Conservation (phyloP, 495 filamentous ascomycete genomes). For the Aspergillus homomorphus region DNA sequence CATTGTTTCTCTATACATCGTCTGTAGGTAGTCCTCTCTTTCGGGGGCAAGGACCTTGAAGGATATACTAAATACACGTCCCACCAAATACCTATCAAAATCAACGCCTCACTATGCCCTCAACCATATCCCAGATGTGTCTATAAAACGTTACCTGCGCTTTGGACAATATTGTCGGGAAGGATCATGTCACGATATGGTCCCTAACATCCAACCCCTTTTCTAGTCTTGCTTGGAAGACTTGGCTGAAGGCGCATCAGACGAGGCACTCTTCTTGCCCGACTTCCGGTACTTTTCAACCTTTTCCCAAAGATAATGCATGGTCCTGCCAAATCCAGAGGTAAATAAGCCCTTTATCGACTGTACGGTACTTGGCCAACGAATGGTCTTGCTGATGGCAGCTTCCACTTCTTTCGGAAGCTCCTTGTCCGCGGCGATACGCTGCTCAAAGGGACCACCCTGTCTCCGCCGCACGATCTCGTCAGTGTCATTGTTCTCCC, state of each 20-base stretch:
- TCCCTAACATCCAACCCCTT: constrained; percentile 4
- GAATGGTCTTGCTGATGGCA: constrained; percentile 80
- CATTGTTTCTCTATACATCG: neutral
- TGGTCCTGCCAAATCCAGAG: constrained; percentile 62
- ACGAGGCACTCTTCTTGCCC: constrained; percentile 21
- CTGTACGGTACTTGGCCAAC: constrained; percentile 86
- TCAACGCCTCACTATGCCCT: constrained; percentile 22
- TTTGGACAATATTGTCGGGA: neutral
- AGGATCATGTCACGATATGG: constrained; percentile 2
- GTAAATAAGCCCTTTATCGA: constrained; percentile 78
- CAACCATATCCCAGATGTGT: constrained; percentile 3
- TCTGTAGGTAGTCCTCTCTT: neutral
- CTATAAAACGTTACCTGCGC: constrained; percentile 7
- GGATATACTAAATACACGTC: constrained; percentile 10
- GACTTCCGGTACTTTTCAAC: constrained; percentile 58
- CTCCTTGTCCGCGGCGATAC: constrained; percentile 69
- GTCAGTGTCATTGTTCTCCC: constrained; percentile 62
- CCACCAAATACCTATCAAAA: constrained; percentile 1
- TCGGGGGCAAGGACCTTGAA: neutral
- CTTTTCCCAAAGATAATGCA: constrained; percentile 82
- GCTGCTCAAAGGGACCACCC: constrained; percentile 79
- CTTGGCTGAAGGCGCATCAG: constrained; percentile 14
- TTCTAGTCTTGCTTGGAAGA: constrained; percentile 26
- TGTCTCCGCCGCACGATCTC: constrained; percentile 65
- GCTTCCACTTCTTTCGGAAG: constrained; percentile 63